Evolutionary conservation across 768 basidiomycete genomes (phyloP).

Genomic region (Psilocybe azurescens): DNA sequence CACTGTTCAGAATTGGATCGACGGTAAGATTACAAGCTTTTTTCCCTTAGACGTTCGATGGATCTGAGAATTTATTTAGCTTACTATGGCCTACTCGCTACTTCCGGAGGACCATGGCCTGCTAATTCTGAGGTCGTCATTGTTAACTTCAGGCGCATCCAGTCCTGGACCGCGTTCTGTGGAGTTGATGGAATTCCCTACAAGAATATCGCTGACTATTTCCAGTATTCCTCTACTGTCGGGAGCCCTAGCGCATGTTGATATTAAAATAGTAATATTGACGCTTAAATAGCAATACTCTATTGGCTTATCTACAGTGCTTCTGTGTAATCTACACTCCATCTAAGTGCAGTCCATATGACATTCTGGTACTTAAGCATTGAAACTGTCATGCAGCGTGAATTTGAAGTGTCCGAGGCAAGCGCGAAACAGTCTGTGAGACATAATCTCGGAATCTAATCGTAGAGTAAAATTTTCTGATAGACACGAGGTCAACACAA

Average conservation of each 20-base stretch:
- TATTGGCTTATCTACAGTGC: too few relatives aligned
- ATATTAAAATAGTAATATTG: neutral
- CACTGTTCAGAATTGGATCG: conserved; percentile 3
- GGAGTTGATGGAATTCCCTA: neutral
- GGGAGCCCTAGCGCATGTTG: neutral
- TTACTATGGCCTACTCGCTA: neutral
- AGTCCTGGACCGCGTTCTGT: neutral
- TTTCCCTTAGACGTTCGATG: neutral
- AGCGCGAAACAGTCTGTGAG: too few relatives aligned
- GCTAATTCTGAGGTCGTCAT: neutral
- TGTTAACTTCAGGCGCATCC: neutral
- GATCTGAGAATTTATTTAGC: neutral
- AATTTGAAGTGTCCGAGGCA: too few relatives aligned
- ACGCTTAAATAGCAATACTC: too few relatives aligned
- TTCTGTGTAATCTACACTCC: too few relatives aligned
- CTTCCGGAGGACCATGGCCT: neutral
- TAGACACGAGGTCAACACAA: too few relatives aligned
- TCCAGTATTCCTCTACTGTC: neutral
- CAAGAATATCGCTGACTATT: conserved; percentile 1
- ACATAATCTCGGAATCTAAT: too few relatives aligned
- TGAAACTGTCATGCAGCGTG: too few relatives aligned
- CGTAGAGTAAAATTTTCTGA: too few relatives aligned
- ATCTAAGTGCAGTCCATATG: too few relatives aligned
- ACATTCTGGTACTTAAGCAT: too few relatives aligned
- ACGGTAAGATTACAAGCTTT: neutral